Conservation (phyloP, 345 rosid species). For the Eutrema yunnanense region DNA sequence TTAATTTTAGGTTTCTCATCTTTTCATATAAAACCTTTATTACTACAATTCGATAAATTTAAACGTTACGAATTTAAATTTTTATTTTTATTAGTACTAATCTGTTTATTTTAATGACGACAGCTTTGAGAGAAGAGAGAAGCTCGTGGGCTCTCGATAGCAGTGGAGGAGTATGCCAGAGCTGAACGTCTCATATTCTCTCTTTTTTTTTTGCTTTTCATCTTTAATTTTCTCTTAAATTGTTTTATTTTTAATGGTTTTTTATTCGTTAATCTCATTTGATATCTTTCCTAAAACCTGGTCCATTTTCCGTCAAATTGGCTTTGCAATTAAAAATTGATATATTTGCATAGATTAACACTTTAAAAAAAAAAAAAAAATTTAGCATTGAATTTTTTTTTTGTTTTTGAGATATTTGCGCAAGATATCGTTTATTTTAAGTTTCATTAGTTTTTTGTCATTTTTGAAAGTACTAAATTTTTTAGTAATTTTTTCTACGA, state of each 20-base stretch:
- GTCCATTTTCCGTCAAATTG: no score
- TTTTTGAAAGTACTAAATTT: no score
- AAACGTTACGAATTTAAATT: background rate
- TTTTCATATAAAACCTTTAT: conserved; percentile 8
- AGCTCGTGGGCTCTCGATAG: conserved; percentile 66
- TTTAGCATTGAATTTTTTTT: background rate
- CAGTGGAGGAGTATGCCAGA: conserved; percentile 29
- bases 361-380: no score
- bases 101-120: conserved; percentile 34
- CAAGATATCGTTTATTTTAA: no score
- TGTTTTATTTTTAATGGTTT: background rate
- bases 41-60: background rate
- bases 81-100: background rate
- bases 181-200: conserved; percentile 42
- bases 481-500: no score
- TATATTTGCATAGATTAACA: no score
- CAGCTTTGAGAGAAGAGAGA: conserved; percentile 27
- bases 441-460: no score
- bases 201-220: background rate
- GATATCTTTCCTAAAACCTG: background rate
- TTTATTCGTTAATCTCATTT: background rate
- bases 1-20: conserved; percentile 20
- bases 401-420: background rate
- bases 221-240: background rate
- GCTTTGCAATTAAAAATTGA: no score